Evolutionary conservation across 345 rosid species (phyloP), one percentile per base, ranked within the genome.

Genomic region (Populus nigra): DNA sequence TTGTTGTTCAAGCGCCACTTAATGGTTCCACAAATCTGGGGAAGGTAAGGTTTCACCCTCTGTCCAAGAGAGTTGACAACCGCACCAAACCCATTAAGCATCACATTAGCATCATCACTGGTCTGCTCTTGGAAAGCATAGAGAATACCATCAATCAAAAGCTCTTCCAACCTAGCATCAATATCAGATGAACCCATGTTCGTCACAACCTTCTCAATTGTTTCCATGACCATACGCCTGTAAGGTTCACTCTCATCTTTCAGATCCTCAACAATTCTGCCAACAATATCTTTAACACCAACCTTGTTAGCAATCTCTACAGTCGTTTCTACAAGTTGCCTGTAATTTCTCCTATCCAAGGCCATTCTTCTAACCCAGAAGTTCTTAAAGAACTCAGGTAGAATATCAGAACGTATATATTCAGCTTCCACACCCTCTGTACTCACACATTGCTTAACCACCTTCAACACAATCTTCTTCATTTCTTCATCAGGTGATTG

Each of bases 81-180:
- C 59, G 99, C 99, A 80, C 99, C 98, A 57, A 95, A 96, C 74
- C 98, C 97, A 82, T 96, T 96, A 77, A 96, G 97, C 99, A 96
- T 96, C 75, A 93, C 98, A 87, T 96, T 96, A 68, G 98, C 96
- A 86, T 96, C 98, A 69, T 93, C 99, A 47, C 90, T 90, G 76
- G 98, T 91, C 91, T 96, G 97, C 85, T 96, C 99, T 89, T 96
- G 99, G 87, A 96, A 96, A 71, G 99, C 98, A 69, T 96, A 96
- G 20, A 96, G 97, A 84, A 94, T 96, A 22, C 99, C 99, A 78
- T 96, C 99, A 75, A 96, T 96, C 69, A 96, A 88, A 35, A 96
- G 92, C 87, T 96, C 99, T 77, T 96, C 99, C 89, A 96, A 79
- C 77, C 97, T 90, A 68, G 93, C 79, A 84, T 94, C 98, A 72